phyloP scores from a whole-genome alignment of 1,284 basidiomycete genomes.

The Coniferiporia weirii region DNA sequence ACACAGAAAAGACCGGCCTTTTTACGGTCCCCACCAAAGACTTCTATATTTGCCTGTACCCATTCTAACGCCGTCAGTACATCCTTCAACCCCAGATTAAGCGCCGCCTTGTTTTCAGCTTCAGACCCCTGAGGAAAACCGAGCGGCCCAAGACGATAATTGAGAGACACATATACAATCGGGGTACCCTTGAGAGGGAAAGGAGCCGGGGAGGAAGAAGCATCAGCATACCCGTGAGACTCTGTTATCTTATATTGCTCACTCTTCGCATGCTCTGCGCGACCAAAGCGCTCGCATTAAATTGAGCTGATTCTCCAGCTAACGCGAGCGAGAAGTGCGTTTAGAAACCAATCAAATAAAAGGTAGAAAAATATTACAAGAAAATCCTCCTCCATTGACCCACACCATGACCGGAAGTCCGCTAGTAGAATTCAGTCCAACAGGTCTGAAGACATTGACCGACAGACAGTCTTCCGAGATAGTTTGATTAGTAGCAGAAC shows the following conservation, averaged over 20 bases:
- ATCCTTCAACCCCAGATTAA: slow-evolving; percentile 44
- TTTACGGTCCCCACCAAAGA: slow-evolving; percentile 43
- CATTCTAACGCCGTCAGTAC: slow-evolving; percentile 42
- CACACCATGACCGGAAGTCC: slow-evolving; percentile 35
- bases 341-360: background rate
- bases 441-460: slow-evolving; percentile 42
- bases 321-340: background rate
- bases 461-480: slow-evolving; percentile 43
- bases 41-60: slow-evolving; percentile 42
- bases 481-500: background rate
- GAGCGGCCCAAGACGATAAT: slow-evolving; percentile 48
- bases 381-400: slow-evolving; percentile 18
- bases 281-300: slow-evolving; percentile 40
- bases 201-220: slow-evolving; percentile 10
- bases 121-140: slow-evolving; percentile 46
- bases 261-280: slow-evolving; percentile 34
- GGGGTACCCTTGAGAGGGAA: slow-evolving; percentile 30
- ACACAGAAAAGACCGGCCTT: slow-evolving; percentile 30
- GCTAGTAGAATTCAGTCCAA: slow-evolving; percentile 23
- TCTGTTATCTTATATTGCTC: slow-evolving; percentile 29
- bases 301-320: slow-evolving; percentile 31
- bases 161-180: slow-evolving; percentile 51
- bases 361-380: background rate
- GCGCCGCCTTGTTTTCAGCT: slow-evolving; percentile 31
- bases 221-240: slow-evolving; percentile 12